Base-by-base conservation (phyloP, 176 grass and related monocot species). In the Secale cereale region DNA sequence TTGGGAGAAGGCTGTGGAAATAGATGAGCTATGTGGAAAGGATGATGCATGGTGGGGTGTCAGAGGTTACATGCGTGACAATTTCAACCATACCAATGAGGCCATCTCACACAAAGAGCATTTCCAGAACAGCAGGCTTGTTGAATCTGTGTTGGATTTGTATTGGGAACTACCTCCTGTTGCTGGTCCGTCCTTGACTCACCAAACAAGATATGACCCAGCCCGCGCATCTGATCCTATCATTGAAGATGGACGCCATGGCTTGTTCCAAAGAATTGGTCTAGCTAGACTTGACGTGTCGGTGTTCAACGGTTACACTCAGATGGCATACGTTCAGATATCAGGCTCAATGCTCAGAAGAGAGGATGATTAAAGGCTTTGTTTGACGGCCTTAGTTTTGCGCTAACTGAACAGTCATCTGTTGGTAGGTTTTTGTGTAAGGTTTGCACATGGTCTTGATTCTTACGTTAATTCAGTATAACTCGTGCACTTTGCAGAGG, bases 111-210 rank as follows among this genome's bases (percentile, higher is more conserved):
- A 94, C 60, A 68, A 91, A 60, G 93, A 98, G 79, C 95, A 98
- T 91, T 93, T 98, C 68, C 74, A 92, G 25, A 98, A 95, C 86
- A 87, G 87, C 65, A 91, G 93, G 82, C 70, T 94, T 57, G 81
- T 98, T 76, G 95, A 98, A 74, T 94, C 91, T 25, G 43, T 91
- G 33, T 46, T 98, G 89, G 87, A 95, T 88, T 13, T 93, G 22
- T 98, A 95, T 70, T 98, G 95, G 95, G 95, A 98, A 67, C 82
- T 98, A 48, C 92, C 91, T 82, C 95, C 95, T 81, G 89, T 95
- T 66, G 95, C 91, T 30, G 92, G 95, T 32, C 95, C 95, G 41
- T 94, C 91, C 29, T 90, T 98, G 27, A 95, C 95, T 43, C 95
- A 98, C 74, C 92, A 98, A 76, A 95, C 95, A 65, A 92, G 95